phyloP scores from a whole-genome alignment of 108 stramenopile species.

The Nitzschia putrida region DNA sequence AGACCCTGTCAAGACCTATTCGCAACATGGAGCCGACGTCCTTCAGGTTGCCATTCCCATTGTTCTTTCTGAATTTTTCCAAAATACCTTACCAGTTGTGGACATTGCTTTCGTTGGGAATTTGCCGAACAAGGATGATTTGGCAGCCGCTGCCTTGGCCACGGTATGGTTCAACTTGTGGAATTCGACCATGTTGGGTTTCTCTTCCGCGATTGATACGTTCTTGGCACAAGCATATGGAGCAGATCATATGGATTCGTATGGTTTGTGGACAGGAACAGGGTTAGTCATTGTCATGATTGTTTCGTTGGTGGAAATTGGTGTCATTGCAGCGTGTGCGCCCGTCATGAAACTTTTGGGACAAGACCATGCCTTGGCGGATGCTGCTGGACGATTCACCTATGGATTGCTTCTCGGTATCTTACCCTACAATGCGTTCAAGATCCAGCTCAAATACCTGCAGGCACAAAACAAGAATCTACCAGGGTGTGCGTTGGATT shows the following conservation, averaged over 20 bases:
- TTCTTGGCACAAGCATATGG: conserved; percentile 43
- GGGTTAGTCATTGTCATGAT: conserved; percentile 26
- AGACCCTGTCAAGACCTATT: too few species aligned
- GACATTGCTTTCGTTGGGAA: conserved; percentile 46
- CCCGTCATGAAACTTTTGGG: conserved; percentile 46
- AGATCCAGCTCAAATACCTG: conserved; percentile 45
- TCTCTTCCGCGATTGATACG: conserved; percentile 51
- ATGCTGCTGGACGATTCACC: conserved; percentile 39
- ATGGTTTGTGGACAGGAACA: conserved; percentile 41
- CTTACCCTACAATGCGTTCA: conserved; percentile 48
- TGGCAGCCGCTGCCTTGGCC: conserved; percentile 46
- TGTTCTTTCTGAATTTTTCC: conserved; percentile 43
- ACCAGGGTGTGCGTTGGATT: conserved; percentile 43
- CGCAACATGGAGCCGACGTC: conserved; percentile 32
- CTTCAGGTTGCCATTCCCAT: conserved; percentile 34
- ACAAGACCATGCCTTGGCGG: conserved; percentile 37
- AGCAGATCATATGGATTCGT: conserved; percentile 39
- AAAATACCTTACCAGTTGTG: conserved; percentile 42
- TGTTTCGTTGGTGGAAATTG: conserved; percentile 24
- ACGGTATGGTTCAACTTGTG: conserved; percentile 55
- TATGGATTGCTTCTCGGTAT: conserved; percentile 46
- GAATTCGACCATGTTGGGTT: conserved; percentile 46
- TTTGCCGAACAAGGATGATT: conserved; percentile 40
- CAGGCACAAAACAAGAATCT: conserved; percentile 39
- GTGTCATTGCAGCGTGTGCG: conserved; percentile 37